Percentiles rank a stretch among this genome's conserved stretches.
Evolutionary conservation across 495 filamentous ascomycete genomes (phyloP).

Genomic region (Daldinia grandis): DNA sequence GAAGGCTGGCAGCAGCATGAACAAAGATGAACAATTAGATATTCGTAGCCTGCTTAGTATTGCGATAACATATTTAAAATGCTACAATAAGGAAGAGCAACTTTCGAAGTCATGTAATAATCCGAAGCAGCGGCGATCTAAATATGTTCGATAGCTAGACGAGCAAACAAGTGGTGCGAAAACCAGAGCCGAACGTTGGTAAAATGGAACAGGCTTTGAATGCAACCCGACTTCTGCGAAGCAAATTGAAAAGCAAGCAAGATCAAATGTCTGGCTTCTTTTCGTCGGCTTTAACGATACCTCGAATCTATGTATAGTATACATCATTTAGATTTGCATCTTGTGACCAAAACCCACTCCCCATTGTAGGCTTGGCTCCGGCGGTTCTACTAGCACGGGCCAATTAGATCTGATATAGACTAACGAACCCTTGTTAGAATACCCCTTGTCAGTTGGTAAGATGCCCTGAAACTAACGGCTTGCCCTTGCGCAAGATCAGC

Average conservation of each 20-base stretch:
- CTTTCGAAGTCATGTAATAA: not conserved
- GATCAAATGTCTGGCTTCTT: not conserved
- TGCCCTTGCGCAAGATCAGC: conserved; percentile 42
- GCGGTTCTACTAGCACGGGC: conserved; percentile 25
- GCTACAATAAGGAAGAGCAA: not conserved
- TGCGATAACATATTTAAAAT: not conserved
- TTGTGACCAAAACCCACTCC: conserved; percentile 41
- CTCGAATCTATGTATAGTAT: conserved; percentile 17
- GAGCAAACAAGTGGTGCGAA: conserved; percentile 1
- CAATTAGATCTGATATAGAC: conserved; percentile 19
- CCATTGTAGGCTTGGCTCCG: conserved; percentile 37
- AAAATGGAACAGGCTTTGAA: conserved; percentile 17
- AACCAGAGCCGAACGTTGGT: not conserved
- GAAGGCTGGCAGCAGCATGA: conserved; percentile 15
- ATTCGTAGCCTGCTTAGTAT: conserved; percentile 3
- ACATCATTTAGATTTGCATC: conserved; percentile 38
- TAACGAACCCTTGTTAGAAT: conserved; percentile 16
- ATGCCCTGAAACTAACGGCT: conserved; percentile 39
- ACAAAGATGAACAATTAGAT: not conserved
- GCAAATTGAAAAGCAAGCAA: conserved; percentile 16
- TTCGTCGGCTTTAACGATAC: conserved; percentile 7
- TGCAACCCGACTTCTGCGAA: conserved; percentile 30
- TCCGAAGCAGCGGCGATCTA: not conserved
- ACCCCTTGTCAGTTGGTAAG: conserved; percentile 29
- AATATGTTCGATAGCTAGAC: not conserved